Evolutionary conservation across 176 grass and related monocot species (phyloP).

Genomic region (Olyra latifolia): DNA sequence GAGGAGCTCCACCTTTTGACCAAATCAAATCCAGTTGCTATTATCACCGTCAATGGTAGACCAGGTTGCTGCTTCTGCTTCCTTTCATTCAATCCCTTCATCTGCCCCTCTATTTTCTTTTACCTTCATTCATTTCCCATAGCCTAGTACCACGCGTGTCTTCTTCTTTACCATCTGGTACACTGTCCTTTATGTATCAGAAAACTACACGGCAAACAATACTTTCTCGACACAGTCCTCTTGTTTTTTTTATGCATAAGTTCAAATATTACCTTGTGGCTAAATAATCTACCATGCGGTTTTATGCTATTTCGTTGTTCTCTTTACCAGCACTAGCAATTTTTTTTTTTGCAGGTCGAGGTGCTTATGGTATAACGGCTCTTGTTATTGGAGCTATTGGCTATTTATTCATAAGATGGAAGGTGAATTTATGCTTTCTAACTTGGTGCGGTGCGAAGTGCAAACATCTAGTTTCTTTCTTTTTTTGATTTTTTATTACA

Average conservation of each 20-base stretch:
- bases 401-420: conserved; percentile 89
- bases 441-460: too few relatives aligned
- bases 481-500: not conserved
- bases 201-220: not conserved
- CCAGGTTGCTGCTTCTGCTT: conserved; percentile 52
- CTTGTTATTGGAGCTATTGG: conserved; percentile 78
- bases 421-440: conserved; percentile 45
- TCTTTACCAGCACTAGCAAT: not conserved
- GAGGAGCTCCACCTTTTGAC: conserved; percentile 50
- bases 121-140: not conserved
- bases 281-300: not conserved
- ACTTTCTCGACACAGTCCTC: not conserved
- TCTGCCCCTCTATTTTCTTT: not conserved
- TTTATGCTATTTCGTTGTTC: not conserved
- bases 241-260: not conserved
- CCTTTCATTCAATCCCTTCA: not conserved
- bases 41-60: conserved; percentile 47
- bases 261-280: not conserved
- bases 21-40: conserved; percentile 38
- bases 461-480: conserved; percentile 4
- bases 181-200: not conserved
- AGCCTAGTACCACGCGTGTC: not conserved
- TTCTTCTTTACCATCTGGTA: not conserved
- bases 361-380: conserved; percentile 55
- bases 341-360: conserved; percentile 39